Evolutionary conservation across 352 stramenopile species (phyloP).

Genomic region (Pythium sp.): DNA sequence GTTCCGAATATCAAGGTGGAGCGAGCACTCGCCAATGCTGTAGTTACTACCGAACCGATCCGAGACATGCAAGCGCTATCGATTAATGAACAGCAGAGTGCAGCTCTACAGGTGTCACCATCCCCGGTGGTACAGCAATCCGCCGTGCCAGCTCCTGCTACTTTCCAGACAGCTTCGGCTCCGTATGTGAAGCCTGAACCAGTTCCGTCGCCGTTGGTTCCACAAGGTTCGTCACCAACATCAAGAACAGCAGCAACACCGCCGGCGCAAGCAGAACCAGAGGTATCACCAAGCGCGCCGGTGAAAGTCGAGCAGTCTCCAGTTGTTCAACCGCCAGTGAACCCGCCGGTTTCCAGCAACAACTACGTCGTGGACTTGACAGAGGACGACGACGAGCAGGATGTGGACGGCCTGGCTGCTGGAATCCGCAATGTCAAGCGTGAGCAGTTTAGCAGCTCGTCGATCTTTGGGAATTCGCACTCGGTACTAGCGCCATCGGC

Average conservation of each 20-base stretch:
- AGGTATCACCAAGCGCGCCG: neutral
- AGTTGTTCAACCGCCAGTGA: neutral
- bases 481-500: neutral
- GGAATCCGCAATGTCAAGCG: constrained; percentile 9
- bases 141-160: constrained; percentile 26
- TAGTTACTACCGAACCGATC: constrained; percentile 4
- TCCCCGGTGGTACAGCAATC: neutral
- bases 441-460: constrained; percentile 10
- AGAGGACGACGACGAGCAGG: constrained; percentile 19
- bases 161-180: neutral
- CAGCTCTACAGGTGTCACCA: neutral
- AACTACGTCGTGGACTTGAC: constrained; percentile 29
- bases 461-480: neutral
- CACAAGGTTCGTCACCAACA: neutral
- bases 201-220: neutral
- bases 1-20: constrained; percentile 23
- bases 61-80: constrained; percentile 16
- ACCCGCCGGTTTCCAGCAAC: neutral
- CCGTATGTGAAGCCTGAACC: neutral
- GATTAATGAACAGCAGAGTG: constrained; percentile 18
- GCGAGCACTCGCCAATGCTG: neutral
- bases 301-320: neutral
- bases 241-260: neutral
- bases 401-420: neutral
- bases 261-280: neutral